Conservation (phyloP, 768 basidiomycete species). For the Rhizopogon salebrosus region DNA sequence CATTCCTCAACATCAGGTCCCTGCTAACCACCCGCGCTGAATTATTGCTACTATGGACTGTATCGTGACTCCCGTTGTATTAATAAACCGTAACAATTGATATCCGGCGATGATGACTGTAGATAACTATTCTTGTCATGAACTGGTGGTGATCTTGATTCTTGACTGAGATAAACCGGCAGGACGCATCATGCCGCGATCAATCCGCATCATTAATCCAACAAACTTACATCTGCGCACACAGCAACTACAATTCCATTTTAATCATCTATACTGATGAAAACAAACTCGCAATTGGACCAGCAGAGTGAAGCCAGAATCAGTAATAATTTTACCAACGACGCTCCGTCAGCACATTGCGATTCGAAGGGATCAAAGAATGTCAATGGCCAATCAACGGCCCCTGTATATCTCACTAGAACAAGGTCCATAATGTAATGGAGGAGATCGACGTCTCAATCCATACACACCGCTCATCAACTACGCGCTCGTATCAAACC, state of each 20-base stretch:
- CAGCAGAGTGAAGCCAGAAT: no score
- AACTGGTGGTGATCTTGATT: neutral
- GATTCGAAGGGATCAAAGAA: no score
- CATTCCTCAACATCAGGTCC: neutral
- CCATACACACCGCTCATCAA: neutral
- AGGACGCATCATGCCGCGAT: no score
- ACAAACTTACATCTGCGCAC: no score
- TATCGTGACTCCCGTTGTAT: neutral
- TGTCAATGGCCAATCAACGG: no score
- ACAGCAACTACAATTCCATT: no score
- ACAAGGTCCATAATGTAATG: no score
- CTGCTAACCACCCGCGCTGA: neutral
- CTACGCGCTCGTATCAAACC: neutral
- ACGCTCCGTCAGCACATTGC: no score
- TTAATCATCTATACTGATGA: neutral
- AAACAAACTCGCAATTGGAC: neutral
- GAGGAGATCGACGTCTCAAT: no score
- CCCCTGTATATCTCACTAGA: no score
- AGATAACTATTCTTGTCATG: neutral
- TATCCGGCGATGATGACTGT: neutral
- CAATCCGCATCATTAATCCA: no score
- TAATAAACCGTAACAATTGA: neutral
- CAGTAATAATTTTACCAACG: no score
- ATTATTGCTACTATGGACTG: neutral
- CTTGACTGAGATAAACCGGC: neutral